phyloP scores from a whole-genome alignment of 2,329 filamentous ascomycete species.

The Cercospora sp. region DNA sequence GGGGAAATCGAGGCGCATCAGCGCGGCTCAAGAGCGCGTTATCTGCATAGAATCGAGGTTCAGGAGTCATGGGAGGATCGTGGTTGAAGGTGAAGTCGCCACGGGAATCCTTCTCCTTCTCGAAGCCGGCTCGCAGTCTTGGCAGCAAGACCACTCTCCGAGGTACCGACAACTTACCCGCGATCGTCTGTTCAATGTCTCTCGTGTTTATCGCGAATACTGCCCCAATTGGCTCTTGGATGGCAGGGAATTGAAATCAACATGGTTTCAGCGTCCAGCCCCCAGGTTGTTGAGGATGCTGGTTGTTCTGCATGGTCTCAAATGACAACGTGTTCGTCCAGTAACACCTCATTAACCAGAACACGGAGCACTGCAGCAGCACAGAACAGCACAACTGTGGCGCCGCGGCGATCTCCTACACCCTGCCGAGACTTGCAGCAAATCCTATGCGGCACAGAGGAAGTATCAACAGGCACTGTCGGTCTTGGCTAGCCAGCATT shows the following conservation, averaged over 20 bases:
- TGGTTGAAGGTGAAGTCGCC: not conserved
- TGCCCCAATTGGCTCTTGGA: not conserved
- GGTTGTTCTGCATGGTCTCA: not conserved
- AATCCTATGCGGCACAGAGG: not conserved
- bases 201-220: not conserved
- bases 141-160: not conserved
- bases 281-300: not conserved
- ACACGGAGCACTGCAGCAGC: not conserved
- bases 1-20: not conserved
- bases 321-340: not conserved
- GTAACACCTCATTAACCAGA: not conserved
- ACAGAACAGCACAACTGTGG: not conserved
- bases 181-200: not conserved
- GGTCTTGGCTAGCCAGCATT: not conserved
- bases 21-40: not conserved
- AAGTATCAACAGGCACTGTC: constrained; percentile 2
- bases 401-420: not conserved
- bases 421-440: not conserved
- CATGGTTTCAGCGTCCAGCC: not conserved
- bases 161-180: not conserved
- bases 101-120: not conserved
- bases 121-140: not conserved
- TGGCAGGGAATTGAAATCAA: not conserved
- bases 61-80: not conserved
- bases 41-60: not conserved